Conservation (phyloP, 352 stramenopile genomes). For the Pythium dissotocum region DNA sequence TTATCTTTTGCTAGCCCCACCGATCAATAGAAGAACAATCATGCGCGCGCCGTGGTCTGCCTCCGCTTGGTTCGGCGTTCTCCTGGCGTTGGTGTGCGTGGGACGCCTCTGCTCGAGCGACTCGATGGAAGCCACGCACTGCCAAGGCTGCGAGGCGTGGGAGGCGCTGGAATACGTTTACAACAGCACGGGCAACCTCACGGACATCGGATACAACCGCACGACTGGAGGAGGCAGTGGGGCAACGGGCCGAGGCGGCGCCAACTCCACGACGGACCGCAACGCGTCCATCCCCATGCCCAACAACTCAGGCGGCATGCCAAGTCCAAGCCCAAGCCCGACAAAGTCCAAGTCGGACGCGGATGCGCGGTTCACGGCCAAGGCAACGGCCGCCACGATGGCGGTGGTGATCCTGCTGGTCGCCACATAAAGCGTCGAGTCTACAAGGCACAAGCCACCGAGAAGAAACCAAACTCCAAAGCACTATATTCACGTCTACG, state of each 20-base stretch:
- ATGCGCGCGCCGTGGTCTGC: background rate
- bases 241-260: background rate
- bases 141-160: conserved; percentile 14
- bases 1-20: background rate
- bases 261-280: conserved; percentile 19
- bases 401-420: conserved; percentile 6
- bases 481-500: background rate
- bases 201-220: conserved; percentile 15
- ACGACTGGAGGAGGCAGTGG: conserved; percentile 7
- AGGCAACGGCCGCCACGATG: conserved; percentile 15
- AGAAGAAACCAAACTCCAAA: too few relatives aligned
- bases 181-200: conserved; percentile 29
- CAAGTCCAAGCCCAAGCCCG: conserved; percentile 2
- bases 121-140: conserved; percentile 1
- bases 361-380: conserved; percentile 10
- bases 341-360: background rate
- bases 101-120: background rate
- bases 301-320: conserved; percentile 6
- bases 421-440: background rate
- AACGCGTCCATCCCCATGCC: conserved; percentile 25
- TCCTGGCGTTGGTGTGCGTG: background rate
- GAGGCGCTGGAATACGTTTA: conserved; percentile 11
- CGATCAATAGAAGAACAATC: background rate
- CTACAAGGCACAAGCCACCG: too few relatives aligned
- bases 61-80: background rate